These are phyloP conservation scores for Yamadazyma sp. DNA, from an alignment of 805 yeast genomes.

Conservation along the genomic window DNA sequence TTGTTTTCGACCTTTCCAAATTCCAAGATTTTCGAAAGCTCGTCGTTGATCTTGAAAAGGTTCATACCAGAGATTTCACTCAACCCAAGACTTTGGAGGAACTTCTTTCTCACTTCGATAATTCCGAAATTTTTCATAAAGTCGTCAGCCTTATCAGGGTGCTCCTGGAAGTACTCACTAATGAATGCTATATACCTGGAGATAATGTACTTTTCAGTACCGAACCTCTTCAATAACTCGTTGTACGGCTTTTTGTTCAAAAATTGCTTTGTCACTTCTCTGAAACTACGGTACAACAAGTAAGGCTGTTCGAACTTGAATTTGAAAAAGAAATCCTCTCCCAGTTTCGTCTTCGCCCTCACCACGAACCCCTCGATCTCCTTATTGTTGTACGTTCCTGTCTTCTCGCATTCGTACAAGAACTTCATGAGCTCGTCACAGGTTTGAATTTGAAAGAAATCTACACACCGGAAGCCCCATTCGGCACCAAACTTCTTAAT, in stretches of 20 bases:
- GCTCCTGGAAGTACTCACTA: slow-evolving; percentile 48
- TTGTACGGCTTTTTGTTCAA: slow-evolving; percentile 28
- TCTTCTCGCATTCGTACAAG: slow-evolving; percentile 54
- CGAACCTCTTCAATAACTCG: slow-evolving; percentile 36
- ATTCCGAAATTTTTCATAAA: slow-evolving; percentile 67
- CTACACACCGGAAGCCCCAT: slow-evolving; percentile 72
- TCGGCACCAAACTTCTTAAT: slow-evolving; percentile 60
- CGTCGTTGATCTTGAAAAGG: slow-evolving; percentile 50
- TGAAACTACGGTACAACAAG: slow-evolving; percentile 81
- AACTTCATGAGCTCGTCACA: slow-evolving; percentile 47
- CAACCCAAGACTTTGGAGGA: slow-evolving; percentile 43
- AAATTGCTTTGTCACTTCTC: slow-evolving; percentile 75
- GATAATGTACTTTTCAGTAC: slow-evolving; percentile 59
- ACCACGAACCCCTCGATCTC: slow-evolving; percentile 95
- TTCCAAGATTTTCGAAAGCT: slow-evolving; percentile 19
- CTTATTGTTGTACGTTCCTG: slow-evolving; percentile 67
- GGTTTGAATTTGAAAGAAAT: slow-evolving; percentile 41
- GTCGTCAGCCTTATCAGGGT: slow-evolving; percentile 46
- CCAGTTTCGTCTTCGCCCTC: slow-evolving; percentile 48
- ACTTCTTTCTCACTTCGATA: slow-evolving; percentile 66
- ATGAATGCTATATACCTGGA: slow-evolving; percentile 70
- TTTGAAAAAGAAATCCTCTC: slow-evolving; percentile 67
- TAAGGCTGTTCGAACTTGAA: slow-evolving; percentile 96
- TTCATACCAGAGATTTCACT: slow-evolving; percentile 54
- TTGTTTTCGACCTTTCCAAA: slow-evolving; percentile 29